phyloP scores from a whole-genome alignment of 139 green algal species.

The Volvox reticuliferus region DNA sequence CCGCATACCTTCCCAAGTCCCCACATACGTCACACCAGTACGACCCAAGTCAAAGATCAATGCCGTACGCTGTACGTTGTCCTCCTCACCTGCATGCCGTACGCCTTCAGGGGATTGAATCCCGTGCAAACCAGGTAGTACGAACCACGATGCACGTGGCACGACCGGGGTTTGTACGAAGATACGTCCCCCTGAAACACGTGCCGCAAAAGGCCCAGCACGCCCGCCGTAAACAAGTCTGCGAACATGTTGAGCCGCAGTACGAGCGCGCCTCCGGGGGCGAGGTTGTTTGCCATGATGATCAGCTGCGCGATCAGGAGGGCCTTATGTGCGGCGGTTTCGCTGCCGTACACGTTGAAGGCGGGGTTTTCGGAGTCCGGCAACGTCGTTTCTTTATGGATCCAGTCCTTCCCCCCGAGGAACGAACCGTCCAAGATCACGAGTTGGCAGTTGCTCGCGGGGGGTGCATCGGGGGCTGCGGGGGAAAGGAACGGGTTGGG shows the following conservation, averaged over 20 bases:
- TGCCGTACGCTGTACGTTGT: too few relatives aligned
- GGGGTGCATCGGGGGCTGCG: constrained; percentile 16
- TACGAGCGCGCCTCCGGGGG: constrained; percentile 41
- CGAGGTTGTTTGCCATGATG: constrained; percentile 59
- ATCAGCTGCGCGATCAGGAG: constrained; percentile 60
- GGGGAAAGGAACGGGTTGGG: background rate
- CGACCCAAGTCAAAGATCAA: too few relatives aligned
- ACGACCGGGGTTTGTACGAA: constrained; percentile 58
- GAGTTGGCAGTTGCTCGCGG: constrained; percentile 14
- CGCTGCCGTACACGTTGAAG: constrained; percentile 46
- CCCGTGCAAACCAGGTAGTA: constrained; percentile 54
- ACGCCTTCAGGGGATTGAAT: constrained; percentile 24
- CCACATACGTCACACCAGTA: too few relatives aligned
- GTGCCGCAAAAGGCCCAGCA: constrained; percentile 53
- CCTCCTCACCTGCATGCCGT: constrained; percentile 23
- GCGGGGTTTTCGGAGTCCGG: constrained; percentile 39
- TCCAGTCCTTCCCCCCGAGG: constrained; percentile 53
- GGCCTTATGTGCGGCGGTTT: constrained; percentile 43
- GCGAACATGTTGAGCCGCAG: constrained; percentile 58
- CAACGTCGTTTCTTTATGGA: constrained; percentile 50
- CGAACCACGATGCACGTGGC: constrained; percentile 46
- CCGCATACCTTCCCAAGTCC: too few relatives aligned
- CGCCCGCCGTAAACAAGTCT: constrained; percentile 34
- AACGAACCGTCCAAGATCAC: constrained; percentile 56
- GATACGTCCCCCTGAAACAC: constrained; percentile 50